These are phyloP conservation scores for Macadamia integrifolia DNA, from an alignment of 164 flowering plant genomes.

Conservation along the genomic window DNA sequence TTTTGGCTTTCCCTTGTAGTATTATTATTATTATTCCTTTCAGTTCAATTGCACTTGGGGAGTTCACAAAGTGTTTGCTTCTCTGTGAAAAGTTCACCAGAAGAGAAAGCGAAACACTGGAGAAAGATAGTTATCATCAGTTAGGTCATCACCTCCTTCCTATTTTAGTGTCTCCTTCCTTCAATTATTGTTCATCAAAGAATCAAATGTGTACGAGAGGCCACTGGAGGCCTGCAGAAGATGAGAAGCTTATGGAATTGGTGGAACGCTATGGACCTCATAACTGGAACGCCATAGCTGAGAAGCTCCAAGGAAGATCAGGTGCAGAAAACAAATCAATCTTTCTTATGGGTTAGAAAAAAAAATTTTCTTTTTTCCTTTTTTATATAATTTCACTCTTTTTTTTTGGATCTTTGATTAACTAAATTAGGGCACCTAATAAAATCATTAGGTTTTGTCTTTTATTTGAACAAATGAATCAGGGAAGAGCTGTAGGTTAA, in stretches of 20 bases:
- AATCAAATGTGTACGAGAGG: conserved; percentile 59
- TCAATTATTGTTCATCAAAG: neutral
- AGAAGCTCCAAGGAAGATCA: conserved; percentile 78
- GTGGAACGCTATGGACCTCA: conserved; percentile 67
- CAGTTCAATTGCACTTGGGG: neutral
- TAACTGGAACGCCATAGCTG: conserved; percentile 80
- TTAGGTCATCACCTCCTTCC: neutral
- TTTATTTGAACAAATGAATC: conserved; percentile 1
- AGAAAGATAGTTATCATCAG: neutral
- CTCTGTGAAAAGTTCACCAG: neutral
- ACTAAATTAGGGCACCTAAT: too few species aligned
- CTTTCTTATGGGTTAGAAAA: too few species aligned
- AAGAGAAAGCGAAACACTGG: neutral
- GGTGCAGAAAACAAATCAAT: conserved; percentile 24
- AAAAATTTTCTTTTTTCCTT: neutral
- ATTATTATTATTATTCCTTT: neutral
- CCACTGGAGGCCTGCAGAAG: conserved; percentile 82
- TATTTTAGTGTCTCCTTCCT: neutral
- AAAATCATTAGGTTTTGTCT: too few species aligned
- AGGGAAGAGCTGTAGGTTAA: conserved; percentile 76
- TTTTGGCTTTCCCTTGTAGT: neutral
- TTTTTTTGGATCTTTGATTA: too few species aligned
- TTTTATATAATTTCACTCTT: neutral
- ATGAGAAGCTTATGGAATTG: conserved; percentile 57
- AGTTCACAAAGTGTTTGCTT: neutral